These are phyloP conservation scores for Puccinia horiana DNA, from an alignment of 1,284 basidiomycete species.

Conservation along the genomic window DNA sequence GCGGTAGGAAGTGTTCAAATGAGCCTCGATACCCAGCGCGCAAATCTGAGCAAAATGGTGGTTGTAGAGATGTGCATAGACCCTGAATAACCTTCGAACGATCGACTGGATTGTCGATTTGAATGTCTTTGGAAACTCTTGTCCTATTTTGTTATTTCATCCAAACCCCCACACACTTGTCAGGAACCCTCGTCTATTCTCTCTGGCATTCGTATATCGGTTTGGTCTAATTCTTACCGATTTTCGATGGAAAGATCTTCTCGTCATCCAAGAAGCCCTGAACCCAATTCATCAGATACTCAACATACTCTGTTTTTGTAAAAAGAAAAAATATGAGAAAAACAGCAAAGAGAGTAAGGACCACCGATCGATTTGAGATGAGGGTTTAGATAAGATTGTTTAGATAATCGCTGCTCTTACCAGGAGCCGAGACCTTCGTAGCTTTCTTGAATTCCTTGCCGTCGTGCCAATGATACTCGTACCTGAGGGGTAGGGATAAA, in stretches of 20 bases:
- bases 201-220: no score
- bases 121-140: slow-evolving; percentile 80
- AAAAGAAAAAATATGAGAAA: background rate
- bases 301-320: slow-evolving; percentile 74
- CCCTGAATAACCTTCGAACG: slow-evolving; percentile 85
- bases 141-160: slow-evolving; percentile 15
- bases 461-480: slow-evolving; percentile 97
- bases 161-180: no score
- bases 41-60: slow-evolving; percentile 99
- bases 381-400: background rate
- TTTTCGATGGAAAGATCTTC: slow-evolving; percentile 87
- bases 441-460: slow-evolving; percentile 79
- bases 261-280: slow-evolving; percentile 92
- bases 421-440: slow-evolving; percentile 85
- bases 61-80: slow-evolving; percentile 99
- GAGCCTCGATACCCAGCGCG: slow-evolving; percentile 95
- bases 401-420: background rate
- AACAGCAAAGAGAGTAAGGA: no score
- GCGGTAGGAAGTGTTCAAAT: slow-evolving; percentile 96
- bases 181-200: no score
- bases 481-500: background rate
- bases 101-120: slow-evolving; percentile 88
- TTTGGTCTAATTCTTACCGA: slow-evolving; percentile 70
- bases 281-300: slow-evolving; percentile 98
- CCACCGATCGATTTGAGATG: background rate